phyloP scores from a whole-genome alignment of 805 yeast species.

The Saturnispora galanensis region DNA sequence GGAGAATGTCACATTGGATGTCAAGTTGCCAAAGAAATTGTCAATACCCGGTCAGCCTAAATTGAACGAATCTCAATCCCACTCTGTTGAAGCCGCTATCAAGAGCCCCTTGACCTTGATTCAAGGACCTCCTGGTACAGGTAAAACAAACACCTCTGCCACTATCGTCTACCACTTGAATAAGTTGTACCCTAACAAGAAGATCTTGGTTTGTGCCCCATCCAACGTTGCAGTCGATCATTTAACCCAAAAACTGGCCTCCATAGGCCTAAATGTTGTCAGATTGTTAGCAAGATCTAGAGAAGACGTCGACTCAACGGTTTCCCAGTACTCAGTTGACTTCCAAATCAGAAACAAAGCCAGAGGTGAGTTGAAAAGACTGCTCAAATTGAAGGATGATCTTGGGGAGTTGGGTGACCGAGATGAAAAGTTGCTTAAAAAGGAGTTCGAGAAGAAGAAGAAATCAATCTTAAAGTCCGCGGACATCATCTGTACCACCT shows the following conservation, averaged over 20 bases:
- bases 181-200: conserved; percentile 43
- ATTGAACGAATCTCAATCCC: conserved; percentile 67
- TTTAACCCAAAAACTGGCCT: conserved; percentile 60
- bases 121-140: conserved; percentile 97
- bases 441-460: conserved; percentile 25
- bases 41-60: conserved; percentile 60
- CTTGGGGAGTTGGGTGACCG: conserved; percentile 54
- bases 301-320: conserved; percentile 68
- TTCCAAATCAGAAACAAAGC: conserved; percentile 39
- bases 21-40: conserved; percentile 49
- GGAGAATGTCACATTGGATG: conserved; percentile 49
- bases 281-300: conserved; percentile 67
- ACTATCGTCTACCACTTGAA: conserved; percentile 73
- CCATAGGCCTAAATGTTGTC: conserved; percentile 68
- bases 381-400: conserved; percentile 49
- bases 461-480: conserved; percentile 39
- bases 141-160: conserved; percentile 90
- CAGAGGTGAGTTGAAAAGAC: conserved; percentile 47
- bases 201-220: conserved; percentile 85
- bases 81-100: conserved; percentile 63
- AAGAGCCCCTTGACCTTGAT: conserved; percentile 68
- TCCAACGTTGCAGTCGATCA: conserved; percentile 94
- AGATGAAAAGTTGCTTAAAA: conserved; percentile 38
- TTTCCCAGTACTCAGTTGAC: conserved; percentile 49
- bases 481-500: conserved; percentile 81